Evolutionary conservation across 371 early-diverging fungal species (phyloP).

Genomic region (Mucor circinelloides): DNA sequence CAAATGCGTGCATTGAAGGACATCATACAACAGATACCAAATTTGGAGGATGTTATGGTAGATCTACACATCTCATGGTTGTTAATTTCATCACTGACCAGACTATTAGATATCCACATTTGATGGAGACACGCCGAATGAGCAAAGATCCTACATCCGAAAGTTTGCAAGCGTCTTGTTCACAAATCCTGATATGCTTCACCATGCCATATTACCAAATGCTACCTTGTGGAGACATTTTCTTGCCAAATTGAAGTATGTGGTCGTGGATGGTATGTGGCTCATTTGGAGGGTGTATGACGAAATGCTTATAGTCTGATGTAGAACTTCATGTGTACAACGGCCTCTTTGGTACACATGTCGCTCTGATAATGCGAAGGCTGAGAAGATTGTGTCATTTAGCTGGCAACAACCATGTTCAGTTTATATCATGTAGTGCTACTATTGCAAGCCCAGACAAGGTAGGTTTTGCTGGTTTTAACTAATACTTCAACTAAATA

Average conservation of each 20-base stretch:
- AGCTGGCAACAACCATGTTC: constrained; percentile 47
- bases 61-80: neutral
- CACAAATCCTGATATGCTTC: constrained; percentile 87
- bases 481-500: neutral
- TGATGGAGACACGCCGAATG: constrained; percentile 56
- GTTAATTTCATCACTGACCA: neutral
- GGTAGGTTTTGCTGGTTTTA: constrained; percentile 12
- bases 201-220: constrained; percentile 70
- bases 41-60: constrained; percentile 23
- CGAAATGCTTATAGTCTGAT: neutral
- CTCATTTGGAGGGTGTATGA: neutral
- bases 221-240: constrained; percentile 59
- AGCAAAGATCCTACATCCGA: constrained; percentile 50
- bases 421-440: constrained; percentile 68
- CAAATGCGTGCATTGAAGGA: constrained; percentile 58
- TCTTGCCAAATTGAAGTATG: constrained; percentile 51
- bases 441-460: constrained; percentile 56
- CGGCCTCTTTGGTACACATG: constrained; percentile 70
- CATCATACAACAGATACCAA: constrained; percentile 34
- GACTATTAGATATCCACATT: constrained; percentile 31
- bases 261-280: constrained; percentile 73
- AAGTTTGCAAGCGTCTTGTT: constrained; percentile 61
- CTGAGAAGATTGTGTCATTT: constrained; percentile 59
- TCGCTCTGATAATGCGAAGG: constrained; percentile 68
- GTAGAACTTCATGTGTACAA: constrained; percentile 76